These are phyloP conservation scores for Lipomyces japonicus DNA, from an alignment of 805 yeast species.

Conservation along the genomic window DNA sequence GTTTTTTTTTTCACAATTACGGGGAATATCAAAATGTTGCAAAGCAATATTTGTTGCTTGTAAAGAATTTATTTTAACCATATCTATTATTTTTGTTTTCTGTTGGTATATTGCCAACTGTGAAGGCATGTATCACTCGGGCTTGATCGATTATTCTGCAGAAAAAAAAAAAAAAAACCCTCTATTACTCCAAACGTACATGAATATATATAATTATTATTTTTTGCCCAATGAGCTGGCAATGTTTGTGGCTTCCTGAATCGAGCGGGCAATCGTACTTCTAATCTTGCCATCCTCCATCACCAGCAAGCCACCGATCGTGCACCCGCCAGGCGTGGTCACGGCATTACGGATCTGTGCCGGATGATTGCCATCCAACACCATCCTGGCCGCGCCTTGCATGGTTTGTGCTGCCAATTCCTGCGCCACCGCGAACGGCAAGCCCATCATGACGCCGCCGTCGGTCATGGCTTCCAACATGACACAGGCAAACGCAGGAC, in stretches of 20 bases:
- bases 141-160: too few relatives aligned
- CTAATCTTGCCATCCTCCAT: conserved; percentile 91
- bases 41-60: too few relatives aligned
- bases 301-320: conserved; percentile 88
- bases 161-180: too few relatives aligned
- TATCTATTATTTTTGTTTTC: too few relatives aligned
- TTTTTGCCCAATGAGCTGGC: conserved; percentile 28
- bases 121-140: too few relatives aligned
- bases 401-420: conserved; percentile 74
- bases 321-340: conserved; percentile 97
- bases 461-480: conserved; percentile 90
- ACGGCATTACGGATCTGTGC: conserved; percentile 81
- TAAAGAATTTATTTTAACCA: too few relatives aligned
- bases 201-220: too few relatives aligned
- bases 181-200: too few relatives aligned
- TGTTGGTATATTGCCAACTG: too few relatives aligned
- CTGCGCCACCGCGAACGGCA: conserved; percentile 77
- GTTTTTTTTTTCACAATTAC: too few relatives aligned
- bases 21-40: too few relatives aligned
- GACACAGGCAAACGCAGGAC: conserved; percentile 88
- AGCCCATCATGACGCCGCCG: conserved; percentile 92
- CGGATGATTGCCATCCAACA: conserved; percentile 77
- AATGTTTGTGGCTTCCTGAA: conserved; percentile 81
- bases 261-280: conserved; percentile 80
- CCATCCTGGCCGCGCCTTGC: conserved; percentile 86